Conservation (phyloP, 306 rosid genomes). For the Vigna trinervia region DNA sequence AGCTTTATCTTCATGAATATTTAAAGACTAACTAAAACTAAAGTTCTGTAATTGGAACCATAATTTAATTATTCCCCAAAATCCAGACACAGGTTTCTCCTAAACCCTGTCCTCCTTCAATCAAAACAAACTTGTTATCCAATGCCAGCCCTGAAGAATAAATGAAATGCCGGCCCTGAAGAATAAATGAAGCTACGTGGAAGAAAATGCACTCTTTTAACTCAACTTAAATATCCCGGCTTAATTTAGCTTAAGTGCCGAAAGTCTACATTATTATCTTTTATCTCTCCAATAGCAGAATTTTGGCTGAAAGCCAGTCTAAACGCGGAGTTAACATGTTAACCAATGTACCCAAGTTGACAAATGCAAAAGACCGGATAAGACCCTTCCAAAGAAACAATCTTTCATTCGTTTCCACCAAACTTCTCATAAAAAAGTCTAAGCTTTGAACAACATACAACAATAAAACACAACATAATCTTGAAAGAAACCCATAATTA, state of each 20-base stretch:
- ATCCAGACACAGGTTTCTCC: conserved; percentile 3
- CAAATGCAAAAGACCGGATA: background rate
- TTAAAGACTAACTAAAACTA: too few species aligned
- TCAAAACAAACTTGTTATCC: background rate
- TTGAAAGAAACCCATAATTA: background rate
- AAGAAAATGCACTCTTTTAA: background rate
- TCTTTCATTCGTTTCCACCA: background rate
- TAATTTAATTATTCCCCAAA: background rate
- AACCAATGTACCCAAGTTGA: background rate
- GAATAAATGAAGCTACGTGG: background rate
- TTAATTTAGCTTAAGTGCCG: background rate
- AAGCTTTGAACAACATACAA: background rate
- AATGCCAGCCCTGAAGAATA: background rate
- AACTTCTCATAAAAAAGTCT: background rate
- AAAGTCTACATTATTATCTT: too few species aligned
- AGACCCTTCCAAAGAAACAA: background rate
- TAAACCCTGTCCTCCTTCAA: background rate
- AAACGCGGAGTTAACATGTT: too few species aligned
- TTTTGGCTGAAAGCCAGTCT: background rate
- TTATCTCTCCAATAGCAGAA: too few species aligned
- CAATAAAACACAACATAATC: background rate
- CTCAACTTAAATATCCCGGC: background rate
- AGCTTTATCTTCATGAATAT: too few species aligned
- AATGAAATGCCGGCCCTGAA: background rate
- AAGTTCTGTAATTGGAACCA: too few species aligned